Percentiles rank a stretch among this genome's conserved stretches.
phyloP scores from a whole-genome alignment of 2,329 filamentous ascomycete genomes.

The Fusarium beomiforme region DNA sequence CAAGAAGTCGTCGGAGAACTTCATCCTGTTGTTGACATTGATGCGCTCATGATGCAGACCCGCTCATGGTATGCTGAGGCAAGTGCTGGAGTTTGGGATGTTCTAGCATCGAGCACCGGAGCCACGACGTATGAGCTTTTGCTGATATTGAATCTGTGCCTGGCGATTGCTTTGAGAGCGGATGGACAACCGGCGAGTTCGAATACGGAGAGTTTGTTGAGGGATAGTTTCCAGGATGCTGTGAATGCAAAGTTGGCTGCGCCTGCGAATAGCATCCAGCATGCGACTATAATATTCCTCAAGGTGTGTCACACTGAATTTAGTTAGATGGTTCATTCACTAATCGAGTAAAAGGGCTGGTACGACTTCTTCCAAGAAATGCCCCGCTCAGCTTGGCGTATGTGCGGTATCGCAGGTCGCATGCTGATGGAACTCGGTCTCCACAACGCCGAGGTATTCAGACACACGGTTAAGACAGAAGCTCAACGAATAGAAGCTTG shows the following conservation, averaged over 20 bases:
- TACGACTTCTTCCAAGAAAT: constrained; percentile 42
- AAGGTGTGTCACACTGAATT: not conserved
- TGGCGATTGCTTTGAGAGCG: constrained; percentile 16
- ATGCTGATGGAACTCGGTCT: constrained; percentile 44
- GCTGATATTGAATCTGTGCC: constrained; percentile 14
- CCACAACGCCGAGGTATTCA: constrained; percentile 40
- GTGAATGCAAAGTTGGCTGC: constrained; percentile 28
- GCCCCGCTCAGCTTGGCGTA: constrained; percentile 40
- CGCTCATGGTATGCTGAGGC: constrained; percentile 23
- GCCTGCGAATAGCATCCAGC: constrained; percentile 20
- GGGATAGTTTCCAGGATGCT: constrained; percentile 26
- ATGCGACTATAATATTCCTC: constrained; percentile 19
- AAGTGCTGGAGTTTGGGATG: constrained; percentile 13
- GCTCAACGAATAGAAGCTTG: constrained; percentile 11
- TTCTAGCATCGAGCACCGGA: constrained; percentile 8
- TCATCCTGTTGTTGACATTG: constrained; percentile 22
- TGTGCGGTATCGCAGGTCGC: constrained; percentile 42
- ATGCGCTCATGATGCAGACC: constrained; percentile 5
- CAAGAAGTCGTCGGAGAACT: constrained; percentile 24
- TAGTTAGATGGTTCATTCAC: rapidly evolving
- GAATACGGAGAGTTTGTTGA: constrained; percentile 6
- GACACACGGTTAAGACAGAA: constrained; percentile 24
- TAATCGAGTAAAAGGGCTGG: constrained; percentile 3
- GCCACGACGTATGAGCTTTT: constrained; percentile 11
- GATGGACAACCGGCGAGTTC: not conserved